Conservation (phyloP, 2,329 filamentous ascomycete genomes). For the Cercospora berteroae region DNA sequence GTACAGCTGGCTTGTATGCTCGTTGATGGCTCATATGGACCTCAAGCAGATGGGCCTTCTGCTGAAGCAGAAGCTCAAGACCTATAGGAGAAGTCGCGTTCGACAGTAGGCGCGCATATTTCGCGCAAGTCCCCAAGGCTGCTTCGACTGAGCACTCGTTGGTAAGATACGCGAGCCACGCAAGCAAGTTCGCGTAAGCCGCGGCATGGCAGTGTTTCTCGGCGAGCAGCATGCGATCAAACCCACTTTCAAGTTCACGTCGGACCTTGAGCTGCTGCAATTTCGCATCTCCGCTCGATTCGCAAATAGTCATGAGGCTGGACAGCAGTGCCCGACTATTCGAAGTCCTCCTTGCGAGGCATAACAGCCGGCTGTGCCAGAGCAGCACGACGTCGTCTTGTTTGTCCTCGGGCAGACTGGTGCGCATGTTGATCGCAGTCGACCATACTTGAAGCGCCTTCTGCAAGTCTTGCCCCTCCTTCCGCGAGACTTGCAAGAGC, state of each 20-base stretch:
- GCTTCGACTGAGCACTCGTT: conserved; percentile 36
- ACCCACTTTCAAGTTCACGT: conserved; percentile 53
- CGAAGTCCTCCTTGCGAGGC: conserved; percentile 43
- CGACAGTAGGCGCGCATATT: conserved; percentile 41
- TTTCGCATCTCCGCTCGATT: neutral
- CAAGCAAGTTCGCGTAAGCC: conserved; percentile 60
- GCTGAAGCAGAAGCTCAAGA: conserved; percentile 66
- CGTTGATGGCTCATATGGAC: conserved; percentile 61
- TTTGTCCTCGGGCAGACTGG: conserved; percentile 39
- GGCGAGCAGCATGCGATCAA: conserved; percentile 57
- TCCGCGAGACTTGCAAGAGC: conserved; percentile 63
- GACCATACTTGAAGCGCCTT: conserved; percentile 64
- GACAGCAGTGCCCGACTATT: neutral
- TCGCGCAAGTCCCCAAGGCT: conserved; percentile 43
- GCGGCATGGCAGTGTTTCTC: conserved; percentile 51
- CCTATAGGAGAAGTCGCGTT: conserved; percentile 30
- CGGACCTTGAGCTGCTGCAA: conserved; percentile 49
- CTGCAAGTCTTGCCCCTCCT: conserved; percentile 46
- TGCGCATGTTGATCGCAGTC: conserved; percentile 62
- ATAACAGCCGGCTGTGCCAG: conserved; percentile 65
- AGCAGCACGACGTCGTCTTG: conserved; percentile 47
- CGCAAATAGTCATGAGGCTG: conserved; percentile 5
- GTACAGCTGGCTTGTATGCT: conserved; percentile 64
- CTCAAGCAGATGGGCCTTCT: conserved; percentile 63
- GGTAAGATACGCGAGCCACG: conserved; percentile 67